A percentile compares a stretch with the other conserved stretches of the same genome.
Conservation (phyloP, 768 basidiomycete species). For the Tylopilus cervinicoccineus region DNA sequence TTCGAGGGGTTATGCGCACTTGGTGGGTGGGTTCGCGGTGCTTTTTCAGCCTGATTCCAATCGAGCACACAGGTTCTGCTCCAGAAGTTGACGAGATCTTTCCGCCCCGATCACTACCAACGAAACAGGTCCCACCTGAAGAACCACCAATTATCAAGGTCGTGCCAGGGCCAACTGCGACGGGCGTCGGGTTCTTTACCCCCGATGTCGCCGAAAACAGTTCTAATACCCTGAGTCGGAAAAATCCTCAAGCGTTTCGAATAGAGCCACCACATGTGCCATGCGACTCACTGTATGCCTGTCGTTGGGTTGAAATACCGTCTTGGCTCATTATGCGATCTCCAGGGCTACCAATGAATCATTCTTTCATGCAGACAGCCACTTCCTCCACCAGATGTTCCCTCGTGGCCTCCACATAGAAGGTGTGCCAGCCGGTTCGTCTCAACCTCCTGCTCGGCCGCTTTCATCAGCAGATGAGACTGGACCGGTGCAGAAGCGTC, state of each 20-base stretch:
- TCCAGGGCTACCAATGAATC: slow-evolving; percentile 55
- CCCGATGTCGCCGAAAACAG: slow-evolving; percentile 58
- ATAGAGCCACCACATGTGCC: slow-evolving; percentile 48
- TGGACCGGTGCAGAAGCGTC: slow-evolving; percentile 72
- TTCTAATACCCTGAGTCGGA: slow-evolving; percentile 56
- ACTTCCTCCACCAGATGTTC: slow-evolving; percentile 45
- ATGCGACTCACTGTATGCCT: slow-evolving; percentile 61
- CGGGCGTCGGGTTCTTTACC: slow-evolving; percentile 73
- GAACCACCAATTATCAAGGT: slow-evolving; percentile 38
- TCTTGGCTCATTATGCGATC: slow-evolving; percentile 6
- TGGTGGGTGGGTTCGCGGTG: slow-evolving; percentile 44
- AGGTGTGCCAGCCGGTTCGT: slow-evolving; percentile 35
- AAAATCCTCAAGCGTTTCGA: slow-evolving; percentile 53
- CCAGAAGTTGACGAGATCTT: slow-evolving; percentile 73
- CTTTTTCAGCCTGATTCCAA: slow-evolving; percentile 10
- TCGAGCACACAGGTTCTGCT: slow-evolving; percentile 48
- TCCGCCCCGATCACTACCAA: slow-evolving; percentile 56
- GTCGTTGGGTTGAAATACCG: background rate
- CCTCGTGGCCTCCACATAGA: slow-evolving; percentile 43
- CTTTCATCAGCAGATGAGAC: slow-evolving; percentile 81
- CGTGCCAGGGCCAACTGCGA: slow-evolving; percentile 46
- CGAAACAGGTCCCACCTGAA: slow-evolving; percentile 51
- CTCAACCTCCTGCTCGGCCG: slow-evolving; percentile 55
- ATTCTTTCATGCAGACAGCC: slow-evolving; percentile 51
- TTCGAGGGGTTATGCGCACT: slow-evolving; percentile 82